These are phyloP conservation scores for Penicillium sp. DNA, from an alignment of 2,329 filamentous ascomycete genomes.

Conservation along the genomic window DNA sequence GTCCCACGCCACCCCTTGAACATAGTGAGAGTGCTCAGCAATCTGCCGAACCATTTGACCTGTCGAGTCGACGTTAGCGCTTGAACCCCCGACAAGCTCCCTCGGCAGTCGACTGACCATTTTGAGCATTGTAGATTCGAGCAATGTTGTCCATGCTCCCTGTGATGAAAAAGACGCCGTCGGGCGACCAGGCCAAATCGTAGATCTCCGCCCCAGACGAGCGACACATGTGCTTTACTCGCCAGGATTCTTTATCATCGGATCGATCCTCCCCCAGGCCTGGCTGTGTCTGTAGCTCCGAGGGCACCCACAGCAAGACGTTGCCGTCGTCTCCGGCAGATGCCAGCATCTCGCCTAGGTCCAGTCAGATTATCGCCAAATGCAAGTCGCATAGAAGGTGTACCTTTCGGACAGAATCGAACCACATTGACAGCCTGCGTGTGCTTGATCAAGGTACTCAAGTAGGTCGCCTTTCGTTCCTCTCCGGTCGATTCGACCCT, in stretches of 20 bases:
- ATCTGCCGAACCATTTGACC: slow-evolving; percentile 77
- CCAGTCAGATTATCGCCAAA: slow-evolving; percentile 20
- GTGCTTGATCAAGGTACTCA: slow-evolving; percentile 87
- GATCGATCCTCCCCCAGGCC: slow-evolving; percentile 74
- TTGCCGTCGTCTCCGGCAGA: slow-evolving; percentile 97
- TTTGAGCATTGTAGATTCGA: slow-evolving; percentile 90
- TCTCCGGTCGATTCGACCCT: slow-evolving; percentile 79
- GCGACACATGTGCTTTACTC: slow-evolving; percentile 95
- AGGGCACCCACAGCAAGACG: slow-evolving; percentile 90
- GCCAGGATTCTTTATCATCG: slow-evolving; percentile 95
- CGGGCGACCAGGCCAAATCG: slow-evolving; percentile 97
- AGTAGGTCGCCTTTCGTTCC: slow-evolving; percentile 81
- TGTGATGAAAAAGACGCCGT: slow-evolving; percentile 91
- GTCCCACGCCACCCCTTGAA: slow-evolving; percentile 97
- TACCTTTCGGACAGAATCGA: slow-evolving; percentile 89
- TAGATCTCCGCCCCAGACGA: slow-evolving; percentile 95
- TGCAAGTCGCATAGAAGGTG: slow-evolving; percentile 2
- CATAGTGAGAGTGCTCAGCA: slow-evolving; percentile 95
- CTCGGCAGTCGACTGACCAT: slow-evolving; percentile 52
- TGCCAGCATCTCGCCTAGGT: slow-evolving; percentile 77
- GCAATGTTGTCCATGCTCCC: slow-evolving; percentile 99
- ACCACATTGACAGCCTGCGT: slow-evolving; percentile 98
- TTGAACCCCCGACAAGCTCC: neutral
- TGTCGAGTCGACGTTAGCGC: slow-evolving; percentile 31
- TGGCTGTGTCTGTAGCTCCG: slow-evolving; percentile 62